These are phyloP conservation scores for Globisporangium viniferum DNA, from an alignment of 352 stramenopile species.

Conservation along the genomic window DNA sequence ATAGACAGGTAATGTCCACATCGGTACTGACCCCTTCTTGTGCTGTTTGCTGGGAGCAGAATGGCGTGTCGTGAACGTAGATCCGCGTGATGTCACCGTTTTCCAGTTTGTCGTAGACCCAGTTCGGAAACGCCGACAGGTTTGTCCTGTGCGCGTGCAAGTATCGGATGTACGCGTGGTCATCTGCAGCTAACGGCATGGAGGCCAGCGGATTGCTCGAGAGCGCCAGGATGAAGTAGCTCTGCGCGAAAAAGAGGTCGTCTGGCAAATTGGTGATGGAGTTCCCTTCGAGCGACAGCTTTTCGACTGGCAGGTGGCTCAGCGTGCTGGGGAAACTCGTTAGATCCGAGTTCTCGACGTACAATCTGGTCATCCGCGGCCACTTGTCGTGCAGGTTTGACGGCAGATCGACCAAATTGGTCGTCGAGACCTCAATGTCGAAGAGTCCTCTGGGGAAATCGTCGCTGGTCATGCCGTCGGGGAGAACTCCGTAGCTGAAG, in stretches of 20 bases:
- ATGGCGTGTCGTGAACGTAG: constrained; percentile 26
- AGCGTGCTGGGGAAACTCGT: constrained; percentile 5
- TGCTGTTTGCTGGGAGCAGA: constrained; percentile 17
- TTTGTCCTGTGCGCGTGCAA: constrained; percentile 34
- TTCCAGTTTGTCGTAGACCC: constrained; percentile 27
- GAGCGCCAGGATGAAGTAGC: constrained; percentile 27
- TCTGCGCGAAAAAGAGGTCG: constrained; percentile 19
- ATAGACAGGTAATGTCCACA: constrained; percentile 9
- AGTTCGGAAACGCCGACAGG: constrained; percentile 22
- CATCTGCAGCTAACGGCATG: constrained; percentile 19
- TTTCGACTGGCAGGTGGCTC: constrained; percentile 17
- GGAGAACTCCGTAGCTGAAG: constrained; percentile 42
- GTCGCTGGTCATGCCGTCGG: constrained; percentile 26
- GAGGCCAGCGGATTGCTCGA: constrained; percentile 25
- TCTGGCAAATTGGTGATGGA: constrained; percentile 19
- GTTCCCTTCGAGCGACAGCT: constrained; percentile 38
- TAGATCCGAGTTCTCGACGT: constrained; percentile 22
- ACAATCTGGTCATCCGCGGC: constrained; percentile 21
- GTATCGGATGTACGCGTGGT: constrained; percentile 7
- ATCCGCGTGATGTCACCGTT: constrained; percentile 19
- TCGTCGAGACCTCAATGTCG: constrained; percentile 31
- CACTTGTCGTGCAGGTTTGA: constrained; percentile 23
- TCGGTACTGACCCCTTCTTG: background rate
- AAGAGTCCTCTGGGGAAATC: constrained; percentile 10
- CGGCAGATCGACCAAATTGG: constrained; percentile 25